These are phyloP conservation scores for Rhododendron mucronatum DNA, from an alignment of 148 eudicot genomes.

Conservation along the genomic window DNA sequence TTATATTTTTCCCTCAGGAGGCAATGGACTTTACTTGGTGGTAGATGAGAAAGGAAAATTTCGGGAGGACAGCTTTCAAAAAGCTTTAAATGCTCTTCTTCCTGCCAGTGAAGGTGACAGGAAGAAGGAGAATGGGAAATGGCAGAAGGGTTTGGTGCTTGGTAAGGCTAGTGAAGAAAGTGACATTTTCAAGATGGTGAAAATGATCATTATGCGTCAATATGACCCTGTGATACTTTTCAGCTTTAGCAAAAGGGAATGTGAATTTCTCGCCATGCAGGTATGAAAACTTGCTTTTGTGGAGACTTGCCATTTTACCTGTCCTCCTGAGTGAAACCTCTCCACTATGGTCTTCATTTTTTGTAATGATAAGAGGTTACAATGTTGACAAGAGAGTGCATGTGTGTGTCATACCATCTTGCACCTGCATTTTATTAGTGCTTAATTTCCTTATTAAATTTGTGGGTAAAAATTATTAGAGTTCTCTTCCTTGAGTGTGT, in stretches of 20 bases:
- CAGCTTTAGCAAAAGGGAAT: constrained; percentile 97
- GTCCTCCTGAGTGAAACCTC: background rate
- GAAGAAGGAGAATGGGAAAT: constrained; percentile 70
- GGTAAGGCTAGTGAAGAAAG: constrained; percentile 88
- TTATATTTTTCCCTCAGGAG: constrained; percentile 90
- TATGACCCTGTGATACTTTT: constrained; percentile 96
- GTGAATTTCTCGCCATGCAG: constrained; percentile 99
- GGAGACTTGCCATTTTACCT: background rate
- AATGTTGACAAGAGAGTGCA: background rate
- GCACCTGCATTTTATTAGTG: background rate
- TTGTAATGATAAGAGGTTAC: background rate
- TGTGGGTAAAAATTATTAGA: background rate
- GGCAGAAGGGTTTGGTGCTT: constrained; percentile 71
- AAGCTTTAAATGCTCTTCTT: constrained; percentile 88
- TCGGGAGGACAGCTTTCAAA: constrained; percentile 98
- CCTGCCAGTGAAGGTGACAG: constrained; percentile 63
- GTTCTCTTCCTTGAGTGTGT: background rate
- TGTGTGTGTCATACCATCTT: background rate
- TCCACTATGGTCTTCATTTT: background rate
- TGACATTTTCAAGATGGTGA: constrained; percentile 97
- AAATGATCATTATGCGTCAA: constrained; percentile 92
- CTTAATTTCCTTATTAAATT: background rate
- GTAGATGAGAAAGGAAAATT: constrained; percentile 96
- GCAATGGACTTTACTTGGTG: constrained; percentile 87
- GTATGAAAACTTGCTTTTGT: constrained; percentile 24